A percentile compares a stretch with the other conserved stretches of the same genome.
Evolutionary conservation across 495 filamentous ascomycete genomes (phyloP).

Genomic region (Xylaria palmicola): DNA sequence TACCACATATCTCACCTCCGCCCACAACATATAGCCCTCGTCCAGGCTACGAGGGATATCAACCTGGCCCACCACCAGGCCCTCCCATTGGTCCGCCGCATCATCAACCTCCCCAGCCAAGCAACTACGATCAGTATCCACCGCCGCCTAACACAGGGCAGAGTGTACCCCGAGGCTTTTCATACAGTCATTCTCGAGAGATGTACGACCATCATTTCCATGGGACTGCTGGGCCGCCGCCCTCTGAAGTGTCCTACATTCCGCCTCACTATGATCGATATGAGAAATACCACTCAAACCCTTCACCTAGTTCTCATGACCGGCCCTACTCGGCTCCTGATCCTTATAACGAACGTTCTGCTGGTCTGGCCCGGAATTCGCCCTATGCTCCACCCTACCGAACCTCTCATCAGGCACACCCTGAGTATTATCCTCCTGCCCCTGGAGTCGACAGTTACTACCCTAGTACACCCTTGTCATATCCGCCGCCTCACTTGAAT

Average conservation of each 20-base stretch:
- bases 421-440: conserved; percentile 1
- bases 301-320: neutral
- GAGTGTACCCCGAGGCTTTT: neutral
- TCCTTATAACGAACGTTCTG: conserved; percentile 31
- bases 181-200: neutral
- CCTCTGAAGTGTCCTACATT: neutral
- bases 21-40: conserved; percentile 29
- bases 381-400: neutral
- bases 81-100: conserved; percentile 5
- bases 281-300: conserved; percentile 1
- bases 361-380: conserved; percentile 29
- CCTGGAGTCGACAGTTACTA: conserved; percentile 9
- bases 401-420: neutral
- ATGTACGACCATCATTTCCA: conserved; percentile 14
- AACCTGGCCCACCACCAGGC: conserved; percentile 15
- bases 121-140: conserved; percentile 23
- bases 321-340: conserved; percentile 20
- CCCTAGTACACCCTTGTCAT: neutral
- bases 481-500: neutral
- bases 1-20: conserved; percentile 15
- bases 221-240: conserved; percentile 10
- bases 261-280: conserved; percentile 14
- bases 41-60: conserved; percentile 21
- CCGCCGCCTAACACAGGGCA: conserved; percentile 19
- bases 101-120: conserved; percentile 13